These are phyloP conservation scores for Monosporascus sp. DNA, from an alignment of 2,329 filamentous ascomycete genomes.

Conservation along the genomic window DNA sequence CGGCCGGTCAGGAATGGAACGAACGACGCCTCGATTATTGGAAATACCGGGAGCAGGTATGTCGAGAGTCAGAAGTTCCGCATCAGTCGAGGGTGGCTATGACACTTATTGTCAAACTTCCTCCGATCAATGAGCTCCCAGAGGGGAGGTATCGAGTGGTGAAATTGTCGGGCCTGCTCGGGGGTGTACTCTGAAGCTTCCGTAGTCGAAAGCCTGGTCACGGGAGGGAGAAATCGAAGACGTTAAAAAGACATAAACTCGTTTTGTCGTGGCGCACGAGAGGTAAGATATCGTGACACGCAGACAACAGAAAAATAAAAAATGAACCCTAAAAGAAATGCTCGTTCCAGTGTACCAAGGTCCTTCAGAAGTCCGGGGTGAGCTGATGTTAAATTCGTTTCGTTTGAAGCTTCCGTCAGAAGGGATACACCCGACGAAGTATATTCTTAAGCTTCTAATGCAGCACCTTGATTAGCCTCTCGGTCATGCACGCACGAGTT, in stretches of 20 bases:
- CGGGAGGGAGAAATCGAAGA: background rate
- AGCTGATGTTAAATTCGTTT: background rate
- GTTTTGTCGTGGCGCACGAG: conserved; percentile 7
- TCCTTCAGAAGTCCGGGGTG: background rate
- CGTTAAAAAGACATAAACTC: conserved; percentile 4
- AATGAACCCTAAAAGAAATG: background rate
- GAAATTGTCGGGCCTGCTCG: background rate
- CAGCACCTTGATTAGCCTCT: background rate
- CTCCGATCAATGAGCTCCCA: background rate
- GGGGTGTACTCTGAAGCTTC: background rate
- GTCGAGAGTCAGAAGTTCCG: background rate
- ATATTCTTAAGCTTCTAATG: background rate
- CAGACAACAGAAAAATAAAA: background rate
- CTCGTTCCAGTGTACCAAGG: no score
- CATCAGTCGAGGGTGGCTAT: background rate
- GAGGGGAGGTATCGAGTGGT: background rate
- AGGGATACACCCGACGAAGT: background rate
- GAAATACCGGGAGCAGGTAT: background rate
- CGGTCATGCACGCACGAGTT: background rate
- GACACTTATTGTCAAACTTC: background rate
- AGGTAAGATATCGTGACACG: conserved; percentile 1
- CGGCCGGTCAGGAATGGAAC: background rate
- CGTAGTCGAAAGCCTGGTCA: background rate
- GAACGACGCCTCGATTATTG: background rate
- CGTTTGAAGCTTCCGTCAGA: background rate